Evolutionary conservation across 2,329 filamentous ascomycete species (phyloP).

Genomic region (Calonectria naviculata): DNA sequence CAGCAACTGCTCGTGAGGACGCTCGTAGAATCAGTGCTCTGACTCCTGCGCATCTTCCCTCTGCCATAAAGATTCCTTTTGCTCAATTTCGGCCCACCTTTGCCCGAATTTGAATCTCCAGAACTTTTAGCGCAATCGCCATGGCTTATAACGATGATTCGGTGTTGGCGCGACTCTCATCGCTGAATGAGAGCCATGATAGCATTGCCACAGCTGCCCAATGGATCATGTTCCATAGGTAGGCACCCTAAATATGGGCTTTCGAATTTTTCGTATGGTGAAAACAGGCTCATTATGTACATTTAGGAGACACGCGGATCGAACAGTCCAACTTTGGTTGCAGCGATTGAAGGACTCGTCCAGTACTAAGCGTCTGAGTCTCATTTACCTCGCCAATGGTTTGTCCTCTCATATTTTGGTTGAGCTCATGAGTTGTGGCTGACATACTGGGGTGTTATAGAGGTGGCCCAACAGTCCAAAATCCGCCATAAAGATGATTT

Average conservation of each 20-base stretch:
- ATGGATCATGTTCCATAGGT: constrained; percentile 99
- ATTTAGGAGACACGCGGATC: constrained; percentile 86
- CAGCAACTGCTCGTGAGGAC: constrained; percentile 35
- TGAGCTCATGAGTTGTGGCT: constrained; percentile 2
- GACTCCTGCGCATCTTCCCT: constrained; percentile 18
- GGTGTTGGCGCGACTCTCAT: constrained; percentile 92
- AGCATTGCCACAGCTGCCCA: constrained; percentile 96
- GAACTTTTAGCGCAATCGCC: constrained; percentile 14
- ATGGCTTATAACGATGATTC: constrained; percentile 99
- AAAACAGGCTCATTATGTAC: constrained; percentile 15
- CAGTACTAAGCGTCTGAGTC: constrained; percentile 85
- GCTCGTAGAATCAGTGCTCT: constrained; percentile 34
- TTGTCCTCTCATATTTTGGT: constrained; percentile 43
- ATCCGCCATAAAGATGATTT: constrained; percentile 94
- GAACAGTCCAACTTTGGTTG: constrained; percentile 92
- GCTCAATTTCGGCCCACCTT: neutral
- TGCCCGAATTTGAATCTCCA: neutral
- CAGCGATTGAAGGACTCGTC: constrained; percentile 89
- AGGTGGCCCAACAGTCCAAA: constrained; percentile 96
- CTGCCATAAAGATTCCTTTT: constrained; percentile 9
- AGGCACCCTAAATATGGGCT: constrained; percentile 40
- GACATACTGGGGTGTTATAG: constrained; percentile 55
- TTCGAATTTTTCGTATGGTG: neutral
- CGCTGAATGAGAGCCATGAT: constrained; percentile 96
- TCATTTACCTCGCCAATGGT: constrained; percentile 97